Evolutionary conservation across 31 red algal genomes (phyloP).

Genomic region (Porphyra umbilicalis): DNA sequence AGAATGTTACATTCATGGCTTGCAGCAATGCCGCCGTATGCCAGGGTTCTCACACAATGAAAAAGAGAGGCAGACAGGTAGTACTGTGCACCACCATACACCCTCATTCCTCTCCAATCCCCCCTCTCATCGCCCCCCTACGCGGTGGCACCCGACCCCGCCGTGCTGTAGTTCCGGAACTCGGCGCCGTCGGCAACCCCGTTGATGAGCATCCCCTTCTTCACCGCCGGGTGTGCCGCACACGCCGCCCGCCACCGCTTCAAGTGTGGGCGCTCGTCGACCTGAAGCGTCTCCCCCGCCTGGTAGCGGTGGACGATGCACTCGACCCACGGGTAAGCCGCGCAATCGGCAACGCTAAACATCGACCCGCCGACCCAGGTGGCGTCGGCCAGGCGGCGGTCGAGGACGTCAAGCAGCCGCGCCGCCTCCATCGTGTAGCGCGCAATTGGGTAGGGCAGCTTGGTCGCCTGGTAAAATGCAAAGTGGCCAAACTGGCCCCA

Average conservation of each 20-base stretch:
- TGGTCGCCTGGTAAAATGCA: slow-evolving; percentile 24
- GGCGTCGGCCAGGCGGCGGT: slow-evolving; percentile 16
- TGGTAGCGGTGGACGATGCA: not conserved
- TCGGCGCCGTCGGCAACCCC: not conserved
- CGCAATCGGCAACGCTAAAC: slow-evolving; percentile 49
- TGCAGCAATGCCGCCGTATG: too few relatives aligned
- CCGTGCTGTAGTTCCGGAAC: not conserved
- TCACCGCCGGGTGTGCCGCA: slow-evolving; percentile 2
- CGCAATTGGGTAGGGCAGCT: slow-evolving; percentile 16
- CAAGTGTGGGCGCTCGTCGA: not conserved
- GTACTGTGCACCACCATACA: too few relatives aligned
- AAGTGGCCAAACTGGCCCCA: slow-evolving; percentile 24
- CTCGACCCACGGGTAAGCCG: slow-evolving; percentile 35
- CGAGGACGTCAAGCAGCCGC: slow-evolving; percentile 38
- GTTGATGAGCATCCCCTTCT: not conserved
- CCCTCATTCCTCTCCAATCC: not conserved
- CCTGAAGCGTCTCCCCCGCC: slow-evolving; percentile 2
- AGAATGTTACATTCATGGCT: too few relatives aligned
- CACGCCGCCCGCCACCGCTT: slow-evolving; percentile 8
- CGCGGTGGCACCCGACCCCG: not conserved
- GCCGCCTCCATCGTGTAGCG: slow-evolving; percentile 40
- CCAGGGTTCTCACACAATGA: too few relatives aligned
- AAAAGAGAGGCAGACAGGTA: too few relatives aligned
- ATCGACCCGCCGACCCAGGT: slow-evolving; percentile 15
- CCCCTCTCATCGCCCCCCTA: not conserved